Conservation (phyloP, 2,329 filamentous ascomycete genomes). For the Geosmithia flava region DNA sequence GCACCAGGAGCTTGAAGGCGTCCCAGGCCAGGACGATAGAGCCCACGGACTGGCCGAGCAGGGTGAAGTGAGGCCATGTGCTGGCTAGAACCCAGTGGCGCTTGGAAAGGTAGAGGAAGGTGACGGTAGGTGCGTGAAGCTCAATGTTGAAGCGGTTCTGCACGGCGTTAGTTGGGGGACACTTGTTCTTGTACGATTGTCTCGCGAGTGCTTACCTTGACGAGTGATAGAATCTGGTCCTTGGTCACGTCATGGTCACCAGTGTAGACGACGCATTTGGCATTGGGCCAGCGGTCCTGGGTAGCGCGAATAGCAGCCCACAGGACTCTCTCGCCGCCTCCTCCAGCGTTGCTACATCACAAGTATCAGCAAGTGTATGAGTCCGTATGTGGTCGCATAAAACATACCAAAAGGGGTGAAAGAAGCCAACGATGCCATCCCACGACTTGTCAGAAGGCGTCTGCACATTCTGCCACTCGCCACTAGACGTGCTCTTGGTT, state of each 20-base stretch:
- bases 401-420: slow-evolving; percentile 87
- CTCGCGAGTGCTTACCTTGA: slow-evolving; percentile 41
- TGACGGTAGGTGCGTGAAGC: slow-evolving; percentile 69
- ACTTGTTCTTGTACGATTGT: not conserved
- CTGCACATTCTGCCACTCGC: slow-evolving; percentile 61
- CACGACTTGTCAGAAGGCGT: slow-evolving; percentile 41
- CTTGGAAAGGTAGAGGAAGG: slow-evolving; percentile 84
- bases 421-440: slow-evolving; percentile 85
- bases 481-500: slow-evolving; percentile 30
- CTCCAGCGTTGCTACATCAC: slow-evolving; percentile 69
- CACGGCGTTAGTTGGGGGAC: not conserved
- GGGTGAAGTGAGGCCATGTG: slow-evolving; percentile 84
- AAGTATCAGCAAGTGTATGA: not conserved
- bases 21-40: slow-evolving; percentile 83
- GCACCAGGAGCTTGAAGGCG: slow-evolving; percentile 81
- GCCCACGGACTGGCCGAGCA: slow-evolving; percentile 86
- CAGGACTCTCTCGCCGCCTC: slow-evolving; percentile 87
- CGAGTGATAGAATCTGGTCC: slow-evolving; percentile 61
- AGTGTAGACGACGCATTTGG: slow-evolving; percentile 87
- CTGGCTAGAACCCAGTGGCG: slow-evolving; percentile 75
- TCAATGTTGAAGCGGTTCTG: slow-evolving; percentile 85
- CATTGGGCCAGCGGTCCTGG: slow-evolving; percentile 77
- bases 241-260: slow-evolving; percentile 87
- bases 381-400: not conserved
- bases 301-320: slow-evolving; percentile 93